Percentiles rank a stretch among this genome's conserved stretches.
phyloP scores from a whole-genome alignment of 1,284 basidiomycete genomes.

The Leucoagaricus sp. region DNA sequence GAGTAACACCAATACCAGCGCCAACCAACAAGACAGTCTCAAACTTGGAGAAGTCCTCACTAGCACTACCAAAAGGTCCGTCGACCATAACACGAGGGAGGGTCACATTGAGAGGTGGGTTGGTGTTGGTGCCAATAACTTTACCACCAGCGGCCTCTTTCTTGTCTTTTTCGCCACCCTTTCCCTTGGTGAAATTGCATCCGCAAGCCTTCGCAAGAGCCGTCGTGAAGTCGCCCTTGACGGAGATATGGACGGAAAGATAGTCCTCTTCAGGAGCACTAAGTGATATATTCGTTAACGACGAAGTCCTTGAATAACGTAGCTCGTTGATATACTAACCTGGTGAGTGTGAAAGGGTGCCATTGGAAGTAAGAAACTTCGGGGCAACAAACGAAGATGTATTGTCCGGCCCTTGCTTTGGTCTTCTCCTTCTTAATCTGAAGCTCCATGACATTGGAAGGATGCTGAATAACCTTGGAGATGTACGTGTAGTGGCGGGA shows the following conservation, averaged over 20 bases:
- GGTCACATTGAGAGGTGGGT: slow-evolving; percentile 65
- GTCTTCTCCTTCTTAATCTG: slow-evolving; percentile 95
- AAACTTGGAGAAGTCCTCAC: slow-evolving; percentile 84
- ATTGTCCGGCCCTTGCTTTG: slow-evolving; percentile 78
- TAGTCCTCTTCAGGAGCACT: slow-evolving; percentile 91
- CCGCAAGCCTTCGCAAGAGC: slow-evolving; percentile 79
- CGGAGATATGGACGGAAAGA: slow-evolving; percentile 86
- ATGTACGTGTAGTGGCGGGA: slow-evolving; percentile 87
- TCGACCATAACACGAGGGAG: slow-evolving; percentile 90
- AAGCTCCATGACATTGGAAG: slow-evolving; percentile 86
- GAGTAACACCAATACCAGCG: slow-evolving; percentile 91
- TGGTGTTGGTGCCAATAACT: slow-evolving; percentile 56
- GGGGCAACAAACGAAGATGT: slow-evolving; percentile 86
- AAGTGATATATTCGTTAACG: background rate
- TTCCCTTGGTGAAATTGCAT: slow-evolving; percentile 73
- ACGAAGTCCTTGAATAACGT: background rate
- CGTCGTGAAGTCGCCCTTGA: slow-evolving; percentile 85
- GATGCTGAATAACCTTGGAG: slow-evolving; percentile 92
- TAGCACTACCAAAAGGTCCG: slow-evolving; percentile 84
- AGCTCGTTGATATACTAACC: slow-evolving; percentile 35
- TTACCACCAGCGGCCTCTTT: slow-evolving; percentile 50
- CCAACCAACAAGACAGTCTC: slow-evolving; percentile 86
- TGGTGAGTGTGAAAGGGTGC: slow-evolving; percentile 92
- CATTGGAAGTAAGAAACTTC: slow-evolving; percentile 92
- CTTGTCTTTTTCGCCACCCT: slow-evolving; percentile 49